Percentiles rank a stretch among this genome's conserved stretches.
Conservation (phyloP, 2,329 filamentous ascomycete species). For the Lasiodiplodia citricola region DNA sequence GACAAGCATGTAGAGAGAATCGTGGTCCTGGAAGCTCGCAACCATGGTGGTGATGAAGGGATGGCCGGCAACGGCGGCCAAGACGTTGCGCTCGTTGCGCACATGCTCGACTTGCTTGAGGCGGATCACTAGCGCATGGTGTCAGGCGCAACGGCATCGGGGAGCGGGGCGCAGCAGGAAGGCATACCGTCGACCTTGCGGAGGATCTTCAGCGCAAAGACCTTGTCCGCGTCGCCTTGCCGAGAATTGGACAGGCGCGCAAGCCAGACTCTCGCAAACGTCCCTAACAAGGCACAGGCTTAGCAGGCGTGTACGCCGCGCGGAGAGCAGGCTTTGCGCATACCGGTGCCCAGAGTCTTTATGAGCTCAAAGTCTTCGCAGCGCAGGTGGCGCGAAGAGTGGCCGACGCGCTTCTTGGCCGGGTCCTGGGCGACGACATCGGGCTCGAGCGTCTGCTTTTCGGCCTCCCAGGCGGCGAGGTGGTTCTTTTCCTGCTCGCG, state of each 20-base stretch:
- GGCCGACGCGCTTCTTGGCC: conserved; percentile 52
- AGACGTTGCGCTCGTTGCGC: conserved; percentile 79
- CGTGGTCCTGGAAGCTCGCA: conserved; percentile 78
- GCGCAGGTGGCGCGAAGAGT: conserved; percentile 53
- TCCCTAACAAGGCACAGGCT: conserved; percentile 56
- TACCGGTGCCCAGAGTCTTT: conserved; percentile 78
- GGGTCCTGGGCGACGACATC: conserved; percentile 51
- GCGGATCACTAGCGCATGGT: conserved; percentile 65
- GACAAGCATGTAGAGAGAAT: conserved; percentile 79
- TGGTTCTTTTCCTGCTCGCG: conserved; percentile 55
- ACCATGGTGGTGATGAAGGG: conserved; percentile 83
- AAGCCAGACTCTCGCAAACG: conserved; percentile 82
- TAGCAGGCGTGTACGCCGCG: conserved; percentile 10
- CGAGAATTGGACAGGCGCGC: conserved; percentile 65
- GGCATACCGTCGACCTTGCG: conserved; percentile 61
- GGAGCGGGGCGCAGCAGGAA: conserved; percentile 5
- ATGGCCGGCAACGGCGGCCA: conserved; percentile 77
- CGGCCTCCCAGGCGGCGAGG: conserved; percentile 54
- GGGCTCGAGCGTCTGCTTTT: conserved; percentile 50
- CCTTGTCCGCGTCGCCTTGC: conserved; percentile 63
- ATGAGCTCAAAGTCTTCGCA: conserved; percentile 72
- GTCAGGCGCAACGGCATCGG: neutral
- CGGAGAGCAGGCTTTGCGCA: conserved; percentile 24
- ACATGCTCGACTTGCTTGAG: conserved; percentile 89
- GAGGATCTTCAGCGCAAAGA: conserved; percentile 83